A percentile compares a stretch with the other conserved stretches of the same genome.
phyloP scores from a whole-genome alignment of 2,329 filamentous ascomycete species.

The Plectosphaerella sp. region DNA sequence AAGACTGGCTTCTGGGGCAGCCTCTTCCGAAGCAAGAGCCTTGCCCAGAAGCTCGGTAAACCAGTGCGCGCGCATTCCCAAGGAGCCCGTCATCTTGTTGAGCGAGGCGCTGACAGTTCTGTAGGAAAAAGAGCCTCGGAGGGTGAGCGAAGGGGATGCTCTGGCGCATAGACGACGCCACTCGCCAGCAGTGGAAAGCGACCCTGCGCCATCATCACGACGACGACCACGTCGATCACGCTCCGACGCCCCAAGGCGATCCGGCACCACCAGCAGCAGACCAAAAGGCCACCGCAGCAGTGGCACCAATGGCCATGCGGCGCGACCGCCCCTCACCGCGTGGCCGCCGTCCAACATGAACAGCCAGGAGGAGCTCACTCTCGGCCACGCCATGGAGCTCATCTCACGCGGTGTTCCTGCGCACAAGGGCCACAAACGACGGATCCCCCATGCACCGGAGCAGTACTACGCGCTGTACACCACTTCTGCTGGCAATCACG shows the following conservation, averaged over 20 bases:
- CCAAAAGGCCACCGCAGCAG: neutral
- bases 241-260: slow-evolving; percentile 17
- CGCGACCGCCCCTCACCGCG: slow-evolving; percentile 33
- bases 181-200: slow-evolving; percentile 9
- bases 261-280: neutral
- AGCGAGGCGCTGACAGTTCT: slow-evolving; percentile 1
- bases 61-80: slow-evolving; percentile 19
- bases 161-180: slow-evolving; percentile 17
- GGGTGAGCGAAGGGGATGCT: slow-evolving; percentile 28
- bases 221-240: slow-evolving; percentile 27
- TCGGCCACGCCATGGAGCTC: slow-evolving; percentile 51
- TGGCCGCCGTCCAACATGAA: slow-evolving; percentile 55
- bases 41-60: slow-evolving; percentile 28
- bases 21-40: slow-evolving; percentile 44
- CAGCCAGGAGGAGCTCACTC: slow-evolving; percentile 43
- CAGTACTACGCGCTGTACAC: slow-evolving; percentile 53
- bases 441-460: slow-evolving; percentile 51
- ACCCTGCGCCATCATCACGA: neutral
- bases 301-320: neutral
- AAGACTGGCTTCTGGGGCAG: slow-evolving; percentile 44
- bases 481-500: slow-evolving; percentile 41
- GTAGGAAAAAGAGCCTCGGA: slow-evolving; percentile 25
- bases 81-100: neutral
- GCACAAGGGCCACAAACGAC: slow-evolving; percentile 49
- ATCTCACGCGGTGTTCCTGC: slow-evolving; percentile 54